These are phyloP conservation scores for Adansonia madagascariensis DNA, from an alignment of 441 rosid species.

Conservation along the genomic window DNA sequence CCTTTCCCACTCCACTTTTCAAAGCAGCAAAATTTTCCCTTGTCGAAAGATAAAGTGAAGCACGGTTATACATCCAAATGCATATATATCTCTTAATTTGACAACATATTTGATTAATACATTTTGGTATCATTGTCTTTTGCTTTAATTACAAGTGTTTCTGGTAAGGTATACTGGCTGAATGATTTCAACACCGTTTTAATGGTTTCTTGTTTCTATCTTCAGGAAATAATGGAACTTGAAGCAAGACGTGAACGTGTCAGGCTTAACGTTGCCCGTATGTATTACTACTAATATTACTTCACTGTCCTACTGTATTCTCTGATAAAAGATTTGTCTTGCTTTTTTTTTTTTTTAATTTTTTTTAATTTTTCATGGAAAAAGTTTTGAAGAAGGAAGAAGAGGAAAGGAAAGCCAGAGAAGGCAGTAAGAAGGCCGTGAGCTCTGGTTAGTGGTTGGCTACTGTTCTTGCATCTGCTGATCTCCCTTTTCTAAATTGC, in stretches of 20 bases:
- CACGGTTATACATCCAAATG: neutral
- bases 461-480: slow-evolving; percentile 15
- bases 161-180: neutral
- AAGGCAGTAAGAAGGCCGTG: slow-evolving; percentile 52
- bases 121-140: neutral
- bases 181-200: slow-evolving; percentile 3
- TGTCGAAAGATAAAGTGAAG: slow-evolving; percentile 3
- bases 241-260: slow-evolving; percentile 87
- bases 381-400: slow-evolving; percentile 84
- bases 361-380: neutral
- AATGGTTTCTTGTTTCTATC: slow-evolving; percentile 6
- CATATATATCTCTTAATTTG: slow-evolving; percentile 12
- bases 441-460: slow-evolving; percentile 57
- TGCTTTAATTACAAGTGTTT: neutral
- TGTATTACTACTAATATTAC: slow-evolving; percentile 33
- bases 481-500: slow-evolving; percentile 5
- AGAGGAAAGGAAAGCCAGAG: slow-evolving; percentile 75
- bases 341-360: neutral
- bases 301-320: neutral
- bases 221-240: slow-evolving; percentile 75
- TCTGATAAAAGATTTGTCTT: neutral
- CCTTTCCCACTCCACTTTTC: neutral
- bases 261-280: slow-evolving; percentile 84
- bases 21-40: neutral
- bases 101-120: neutral